A percentile compares a stretch with the other conserved stretches of the same genome.
Evolutionary conservation across 2,329 filamentous ascomycete genomes (phyloP).

Genomic region (Ophiostoma angusticollis): DNA sequence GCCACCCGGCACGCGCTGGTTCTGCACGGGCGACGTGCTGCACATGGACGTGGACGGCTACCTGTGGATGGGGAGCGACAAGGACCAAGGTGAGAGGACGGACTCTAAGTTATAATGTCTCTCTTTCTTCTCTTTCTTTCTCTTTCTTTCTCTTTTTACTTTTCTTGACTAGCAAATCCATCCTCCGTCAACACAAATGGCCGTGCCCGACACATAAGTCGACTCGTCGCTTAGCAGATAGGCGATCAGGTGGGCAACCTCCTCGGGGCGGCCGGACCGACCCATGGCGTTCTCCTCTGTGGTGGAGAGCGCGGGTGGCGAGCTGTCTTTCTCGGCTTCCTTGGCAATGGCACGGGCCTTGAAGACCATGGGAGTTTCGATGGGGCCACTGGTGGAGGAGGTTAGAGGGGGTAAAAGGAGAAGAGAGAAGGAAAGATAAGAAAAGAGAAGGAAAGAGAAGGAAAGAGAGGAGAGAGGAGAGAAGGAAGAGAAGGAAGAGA

Average conservation of each 20-base stretch:
- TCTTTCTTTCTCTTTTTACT: background rate
- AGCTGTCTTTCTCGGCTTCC: background rate
- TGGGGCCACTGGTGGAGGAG: background rate
- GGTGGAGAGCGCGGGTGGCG: conserved; percentile 4
- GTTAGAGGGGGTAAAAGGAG: too few relatives aligned
- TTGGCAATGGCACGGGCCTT: conserved; percentile 8
- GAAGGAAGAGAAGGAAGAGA: background rate
- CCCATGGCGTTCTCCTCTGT: conserved; percentile 9
- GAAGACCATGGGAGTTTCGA: conserved; percentile 7
- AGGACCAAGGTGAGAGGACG: too few relatives aligned
- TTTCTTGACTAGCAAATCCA: conserved; percentile 9
- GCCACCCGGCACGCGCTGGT: conserved; percentile 42
- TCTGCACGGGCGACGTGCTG: conserved; percentile 62
- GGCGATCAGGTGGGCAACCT: conserved; percentile 9
- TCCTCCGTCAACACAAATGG: conserved; percentile 11
- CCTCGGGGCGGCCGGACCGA: conserved; percentile 9
- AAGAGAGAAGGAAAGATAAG: background rate
- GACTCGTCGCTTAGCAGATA: conserved; percentile 14
- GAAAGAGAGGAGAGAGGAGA: too few relatives aligned
- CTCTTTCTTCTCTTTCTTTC: background rate
- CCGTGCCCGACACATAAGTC: conserved; percentile 12
- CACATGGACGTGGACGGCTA: conserved; percentile 44
- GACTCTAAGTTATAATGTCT: too few relatives aligned
- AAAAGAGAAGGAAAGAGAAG: background rate
- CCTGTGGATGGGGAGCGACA: conserved; percentile 57